Evolutionary conservation across 306 rosid genomes (phyloP), one percentile per base, ranked within the genome.

Genomic region (Cicer chorassanicum): DNA sequence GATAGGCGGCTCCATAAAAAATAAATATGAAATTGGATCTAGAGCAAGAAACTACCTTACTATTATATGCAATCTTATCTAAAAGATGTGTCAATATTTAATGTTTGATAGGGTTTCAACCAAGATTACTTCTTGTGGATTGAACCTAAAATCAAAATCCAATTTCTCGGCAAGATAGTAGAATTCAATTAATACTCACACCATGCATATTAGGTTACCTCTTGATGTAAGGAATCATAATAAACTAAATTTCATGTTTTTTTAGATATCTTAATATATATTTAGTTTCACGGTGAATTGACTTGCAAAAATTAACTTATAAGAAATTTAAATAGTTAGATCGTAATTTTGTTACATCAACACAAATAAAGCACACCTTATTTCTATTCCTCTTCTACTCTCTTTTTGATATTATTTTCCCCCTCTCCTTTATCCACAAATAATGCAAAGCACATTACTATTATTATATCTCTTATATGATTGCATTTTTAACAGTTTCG

Each of bases 401-500:
- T 29, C 0, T 1, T 29, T 29, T 29, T 29, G 34, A 29, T 29
- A 29, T 29, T 29, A 29, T 29, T 29, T 24, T 51, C 1, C 9
- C 14, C 65, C 57, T n/a, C 66, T 29, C 42, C 14, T 40, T 69
- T 29, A 41, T 15, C 24, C 46, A 19, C 4, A 50, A 9, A 41
- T 5, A 44, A 6, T 40, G 14, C 14, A 74, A 80, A 73, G 59
- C 61, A 29, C 40, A 9, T n/a, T 48, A 59, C 46, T 54, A 16
- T 12, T 50, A 41, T 51, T 39, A 29, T 29, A 29, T 54, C 46
- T 9, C 69, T 40, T 9, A 57, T 7, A 65, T 74, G 72, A 78
- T 68, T 74, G 76, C 71, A 50, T 34, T 68, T 45, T 56, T 51
- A 39, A 11, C 49, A 60, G 24, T 36, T 65, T 43, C 48, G 73